A percentile compares a stretch with the other conserved stretches of the same genome.
phyloP scores from a whole-genome alignment of 805 yeast species.

The Sungouiozyma intestinalis region DNA sequence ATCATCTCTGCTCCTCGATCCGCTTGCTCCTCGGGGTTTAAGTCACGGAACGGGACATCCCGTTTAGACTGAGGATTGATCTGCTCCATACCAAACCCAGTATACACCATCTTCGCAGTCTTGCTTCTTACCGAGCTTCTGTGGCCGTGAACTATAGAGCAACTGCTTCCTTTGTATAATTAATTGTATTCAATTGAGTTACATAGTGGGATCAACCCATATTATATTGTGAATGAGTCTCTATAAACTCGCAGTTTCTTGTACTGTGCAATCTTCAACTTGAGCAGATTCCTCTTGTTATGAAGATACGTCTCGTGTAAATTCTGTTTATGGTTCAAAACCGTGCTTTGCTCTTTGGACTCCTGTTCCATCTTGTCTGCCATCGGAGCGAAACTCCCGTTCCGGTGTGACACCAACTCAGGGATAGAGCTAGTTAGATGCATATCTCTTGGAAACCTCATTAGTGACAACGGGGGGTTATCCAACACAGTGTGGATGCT shows the following conservation, averaged over 20 bases:
- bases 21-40: constrained; percentile 90
- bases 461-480: not conserved
- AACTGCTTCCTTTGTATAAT: not conserved
- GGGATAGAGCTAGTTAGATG: not conserved
- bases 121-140: not conserved
- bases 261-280: constrained; percentile 17
- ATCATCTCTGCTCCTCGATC: constrained; percentile 78
- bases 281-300: constrained; percentile 12
- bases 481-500: constrained; percentile 16
- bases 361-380: too few relatives aligned
- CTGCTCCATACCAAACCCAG: constrained; percentile 35
- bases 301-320: constrained; percentile 11
- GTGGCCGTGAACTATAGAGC: too few relatives aligned
- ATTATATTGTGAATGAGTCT: constrained; percentile 21
- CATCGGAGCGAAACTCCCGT: too few relatives aligned
- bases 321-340: constrained; percentile 8
- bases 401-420: too few relatives aligned
- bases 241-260: constrained; percentile 16
- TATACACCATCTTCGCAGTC: constrained; percentile 27
- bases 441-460: not conserved
- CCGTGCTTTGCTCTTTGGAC: constrained; percentile 3
- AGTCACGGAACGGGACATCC: constrained; percentile 46
- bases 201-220: not conserved
- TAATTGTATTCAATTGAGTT: not conserved
- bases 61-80: constrained; percentile 30